phyloP scores from a whole-genome alignment of 1,139 yeast genomes.

The Blastobotrys petasosporus region DNA sequence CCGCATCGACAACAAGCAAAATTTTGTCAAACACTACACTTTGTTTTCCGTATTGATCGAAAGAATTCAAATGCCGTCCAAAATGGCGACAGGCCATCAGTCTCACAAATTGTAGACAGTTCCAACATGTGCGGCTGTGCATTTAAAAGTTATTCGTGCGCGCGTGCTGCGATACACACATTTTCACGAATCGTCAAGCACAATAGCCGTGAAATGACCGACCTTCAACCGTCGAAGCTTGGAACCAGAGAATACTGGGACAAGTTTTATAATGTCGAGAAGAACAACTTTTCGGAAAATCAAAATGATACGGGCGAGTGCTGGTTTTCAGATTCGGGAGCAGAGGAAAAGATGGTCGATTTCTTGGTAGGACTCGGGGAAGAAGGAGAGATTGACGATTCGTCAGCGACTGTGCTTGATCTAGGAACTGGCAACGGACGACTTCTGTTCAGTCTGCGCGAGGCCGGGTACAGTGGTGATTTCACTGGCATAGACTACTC shows the following conservation, averaged over 20 bases:
- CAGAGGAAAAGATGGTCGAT: slow-evolving; percentile 73
- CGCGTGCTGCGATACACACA: too few species aligned
- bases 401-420: slow-evolving; percentile 50
- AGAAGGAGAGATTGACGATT: slow-evolving; percentile 20
- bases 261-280: slow-evolving; percentile 69
- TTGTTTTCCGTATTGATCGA: too few species aligned
- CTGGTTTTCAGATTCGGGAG: slow-evolving; percentile 93
- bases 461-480: slow-evolving; percentile 44
- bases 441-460: slow-evolving; percentile 65
- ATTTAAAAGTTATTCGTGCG: too few species aligned
- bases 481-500: slow-evolving; percentile 84
- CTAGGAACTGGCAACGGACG: slow-evolving; percentile 97
- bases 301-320: slow-evolving; percentile 87
- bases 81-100: too few species aligned
- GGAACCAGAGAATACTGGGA: slow-evolving; percentile 54
- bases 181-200: too few species aligned
- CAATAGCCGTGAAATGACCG: slow-evolving; percentile 8
- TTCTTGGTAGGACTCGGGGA: slow-evolving; percentile 47
- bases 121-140: too few species aligned
- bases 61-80: too few species aligned
- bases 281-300: slow-evolving; percentile 61
- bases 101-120: too few species aligned
- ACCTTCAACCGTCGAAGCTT: slow-evolving; percentile 23
- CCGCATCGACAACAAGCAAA: too few species aligned
- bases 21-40: too few species aligned